Percentiles rank a stretch among this genome's conserved stretches.
phyloP scores from a whole-genome alignment of 2,329 filamentous ascomycete genomes.

The Colletotrichum destructivum region DNA sequence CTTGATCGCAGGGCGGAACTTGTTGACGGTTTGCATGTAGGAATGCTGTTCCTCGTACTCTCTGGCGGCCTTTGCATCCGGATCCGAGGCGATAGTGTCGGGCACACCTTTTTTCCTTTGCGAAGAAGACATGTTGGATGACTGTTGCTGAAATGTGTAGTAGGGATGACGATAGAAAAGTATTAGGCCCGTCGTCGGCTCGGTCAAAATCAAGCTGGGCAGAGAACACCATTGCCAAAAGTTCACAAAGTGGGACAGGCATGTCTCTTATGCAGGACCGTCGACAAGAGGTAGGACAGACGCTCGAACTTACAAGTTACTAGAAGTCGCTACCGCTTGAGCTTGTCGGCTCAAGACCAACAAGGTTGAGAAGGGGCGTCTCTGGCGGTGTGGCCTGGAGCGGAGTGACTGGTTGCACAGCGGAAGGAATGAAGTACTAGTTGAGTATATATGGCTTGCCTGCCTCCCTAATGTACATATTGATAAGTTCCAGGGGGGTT shows the following conservation, averaged over 20 bases:
- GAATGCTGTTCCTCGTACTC: slow-evolving; percentile 21
- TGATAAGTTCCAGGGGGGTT: not conserved
- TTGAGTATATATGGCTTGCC: not conserved
- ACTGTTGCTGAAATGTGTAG: not conserved
- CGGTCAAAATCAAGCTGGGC: not conserved
- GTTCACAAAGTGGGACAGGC: not conserved
- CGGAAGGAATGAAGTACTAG: not conserved
- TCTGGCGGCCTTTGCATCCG: slow-evolving; percentile 16
- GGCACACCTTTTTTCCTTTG: not conserved
- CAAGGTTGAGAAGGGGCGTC: not conserved
- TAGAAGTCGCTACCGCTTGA: not conserved
- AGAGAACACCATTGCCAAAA: not conserved
- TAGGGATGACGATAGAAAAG: not conserved
- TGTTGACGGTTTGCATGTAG: slow-evolving; percentile 12
- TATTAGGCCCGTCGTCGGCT: not conserved
- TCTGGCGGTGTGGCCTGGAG: not conserved
- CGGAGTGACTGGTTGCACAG: not conserved
- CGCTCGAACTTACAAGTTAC: not conserved
- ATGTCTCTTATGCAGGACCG: not conserved
- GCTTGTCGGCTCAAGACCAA: not conserved
- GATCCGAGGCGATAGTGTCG: slow-evolving; percentile 20
- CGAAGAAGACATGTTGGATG: not conserved
- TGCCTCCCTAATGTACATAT: too few species aligned
- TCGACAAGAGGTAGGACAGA: not conserved
- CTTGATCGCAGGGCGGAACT: slow-evolving; percentile 31